These are phyloP conservation scores for Massarina eburnea DNA, from an alignment of 2,329 filamentous ascomycete genomes.

Conservation along the genomic window DNA sequence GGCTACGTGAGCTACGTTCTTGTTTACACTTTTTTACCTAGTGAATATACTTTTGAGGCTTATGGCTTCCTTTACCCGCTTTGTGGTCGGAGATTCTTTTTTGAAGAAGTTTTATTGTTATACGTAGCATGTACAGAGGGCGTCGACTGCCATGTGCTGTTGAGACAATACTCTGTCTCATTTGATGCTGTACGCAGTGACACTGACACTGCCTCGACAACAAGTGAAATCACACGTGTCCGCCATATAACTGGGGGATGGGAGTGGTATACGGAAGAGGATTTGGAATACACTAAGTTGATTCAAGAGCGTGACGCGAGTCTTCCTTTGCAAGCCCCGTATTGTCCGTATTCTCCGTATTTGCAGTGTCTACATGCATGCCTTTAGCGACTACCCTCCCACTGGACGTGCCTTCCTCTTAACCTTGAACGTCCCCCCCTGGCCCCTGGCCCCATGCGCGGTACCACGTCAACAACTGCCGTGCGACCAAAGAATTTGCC, in stretches of 20 bases:
- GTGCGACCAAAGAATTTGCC: not conserved
- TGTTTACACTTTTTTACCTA: not conserved
- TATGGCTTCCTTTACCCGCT: not conserved
- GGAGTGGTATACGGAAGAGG: not conserved
- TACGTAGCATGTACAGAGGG: too few species aligned
- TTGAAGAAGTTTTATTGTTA: too few species aligned
- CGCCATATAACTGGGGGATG: not conserved
- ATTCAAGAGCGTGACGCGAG: too few species aligned
- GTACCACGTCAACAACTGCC: not conserved
- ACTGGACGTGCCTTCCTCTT: too few species aligned
- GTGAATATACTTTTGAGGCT: not conserved
- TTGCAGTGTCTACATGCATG: too few species aligned
- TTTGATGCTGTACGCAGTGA: too few species aligned
- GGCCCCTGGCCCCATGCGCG: too few species aligned
- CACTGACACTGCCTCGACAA: too few species aligned
- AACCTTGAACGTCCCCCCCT: too few species aligned
- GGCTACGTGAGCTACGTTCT: not conserved
- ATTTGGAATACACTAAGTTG: not conserved
- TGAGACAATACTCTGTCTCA: too few species aligned
- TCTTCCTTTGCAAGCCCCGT: not conserved
- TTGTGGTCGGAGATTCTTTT: not conserved
- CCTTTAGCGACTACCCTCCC: too few species aligned
- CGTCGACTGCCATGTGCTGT: too few species aligned
- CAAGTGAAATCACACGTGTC: slow-evolving; percentile 15
- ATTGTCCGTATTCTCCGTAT: not conserved